phyloP scores from a whole-genome alignment of 2,329 filamentous ascomycete species.

The Achaetomium macrosporum region DNA sequence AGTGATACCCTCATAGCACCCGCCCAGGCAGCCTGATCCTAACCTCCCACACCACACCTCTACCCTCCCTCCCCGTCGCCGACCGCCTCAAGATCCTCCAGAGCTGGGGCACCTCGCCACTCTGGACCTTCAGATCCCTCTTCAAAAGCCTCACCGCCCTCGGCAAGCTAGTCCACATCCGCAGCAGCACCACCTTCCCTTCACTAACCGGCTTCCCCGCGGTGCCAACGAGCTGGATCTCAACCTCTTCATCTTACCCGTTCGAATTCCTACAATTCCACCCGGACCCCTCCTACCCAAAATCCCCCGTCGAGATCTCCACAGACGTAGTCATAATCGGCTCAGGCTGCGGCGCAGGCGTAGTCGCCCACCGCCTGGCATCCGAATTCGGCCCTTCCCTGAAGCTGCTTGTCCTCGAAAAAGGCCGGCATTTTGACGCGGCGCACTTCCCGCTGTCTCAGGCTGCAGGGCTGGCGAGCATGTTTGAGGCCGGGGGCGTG shows the following conservation, averaged over 20 bases:
- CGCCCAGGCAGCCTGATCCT: slow-evolving; percentile 57
- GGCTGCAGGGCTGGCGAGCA: slow-evolving; percentile 50
- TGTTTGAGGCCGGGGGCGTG: slow-evolving; percentile 65
- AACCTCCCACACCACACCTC: slow-evolving; percentile 60
- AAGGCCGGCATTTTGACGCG: slow-evolving; percentile 69
- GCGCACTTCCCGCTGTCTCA: slow-evolving; percentile 70
- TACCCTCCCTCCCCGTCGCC: slow-evolving; percentile 55
- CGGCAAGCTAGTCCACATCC: slow-evolving; percentile 48
- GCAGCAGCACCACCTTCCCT: slow-evolving; percentile 49
- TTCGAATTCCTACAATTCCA: slow-evolving; percentile 58
- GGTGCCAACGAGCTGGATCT: slow-evolving; percentile 45
- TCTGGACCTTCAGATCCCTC: slow-evolving; percentile 49
- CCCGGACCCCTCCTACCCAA: slow-evolving; percentile 29
- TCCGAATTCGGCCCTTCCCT: slow-evolving; percentile 57
- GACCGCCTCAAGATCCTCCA: slow-evolving; percentile 58
- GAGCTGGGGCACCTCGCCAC: slow-evolving; percentile 54
- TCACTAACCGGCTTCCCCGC: slow-evolving; percentile 53
- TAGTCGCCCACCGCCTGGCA: slow-evolving; percentile 73
- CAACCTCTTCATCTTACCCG: slow-evolving; percentile 43
- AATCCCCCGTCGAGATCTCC: slow-evolving; percentile 52
- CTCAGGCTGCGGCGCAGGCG: slow-evolving; percentile 78
- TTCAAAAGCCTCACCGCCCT: slow-evolving; percentile 51
- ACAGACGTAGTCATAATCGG: slow-evolving; percentile 83
- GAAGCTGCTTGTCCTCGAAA: slow-evolving; percentile 64
- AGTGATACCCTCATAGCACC: slow-evolving; percentile 40